These are phyloP conservation scores for Rheum nobile DNA, from an alignment of 148 eudicot species.

Conservation along the genomic window DNA sequence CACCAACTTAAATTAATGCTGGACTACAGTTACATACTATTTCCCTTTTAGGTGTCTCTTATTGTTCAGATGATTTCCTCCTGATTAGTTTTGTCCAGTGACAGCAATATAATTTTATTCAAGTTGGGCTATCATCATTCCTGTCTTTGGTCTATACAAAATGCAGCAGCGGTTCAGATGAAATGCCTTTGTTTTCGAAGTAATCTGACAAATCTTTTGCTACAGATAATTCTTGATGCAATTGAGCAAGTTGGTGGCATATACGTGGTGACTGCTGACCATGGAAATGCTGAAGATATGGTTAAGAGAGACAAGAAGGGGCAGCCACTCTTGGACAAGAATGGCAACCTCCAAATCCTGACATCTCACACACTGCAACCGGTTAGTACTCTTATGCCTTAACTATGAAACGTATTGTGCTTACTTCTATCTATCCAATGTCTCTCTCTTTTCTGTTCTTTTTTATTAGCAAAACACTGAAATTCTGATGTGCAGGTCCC, in stretches of 20 bases:
- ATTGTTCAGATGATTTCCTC: not conserved
- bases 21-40: too few relatives aligned
- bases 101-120: not conserved
- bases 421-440: too few relatives aligned
- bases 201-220: conserved; percentile 2
- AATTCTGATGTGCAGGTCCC: conserved; percentile 44
- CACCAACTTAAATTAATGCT: too few relatives aligned
- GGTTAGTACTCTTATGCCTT: conserved; percentile 25
- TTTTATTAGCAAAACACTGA: not conserved
- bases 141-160: not conserved
- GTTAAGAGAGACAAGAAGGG: conserved; percentile 97
- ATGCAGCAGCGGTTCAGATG: not conserved
- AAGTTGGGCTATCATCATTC: not conserved
- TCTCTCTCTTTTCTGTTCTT: not conserved
- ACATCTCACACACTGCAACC: conserved; percentile 92
- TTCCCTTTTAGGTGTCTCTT: not conserved
- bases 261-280: conserved; percentile 88
- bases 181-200: not conserved
- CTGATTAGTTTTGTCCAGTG: not conserved
- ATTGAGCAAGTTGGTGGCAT: conserved; percentile 91
- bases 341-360: conserved; percentile 70
- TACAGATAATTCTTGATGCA: conserved; percentile 75
- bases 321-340: conserved; percentile 72
- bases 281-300: conserved; percentile 99
- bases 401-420: too few relatives aligned